These are phyloP conservation scores for Leucocoprinus birnbaumii DNA, from an alignment of 768 basidiomycete species.

Conservation along the genomic window DNA sequence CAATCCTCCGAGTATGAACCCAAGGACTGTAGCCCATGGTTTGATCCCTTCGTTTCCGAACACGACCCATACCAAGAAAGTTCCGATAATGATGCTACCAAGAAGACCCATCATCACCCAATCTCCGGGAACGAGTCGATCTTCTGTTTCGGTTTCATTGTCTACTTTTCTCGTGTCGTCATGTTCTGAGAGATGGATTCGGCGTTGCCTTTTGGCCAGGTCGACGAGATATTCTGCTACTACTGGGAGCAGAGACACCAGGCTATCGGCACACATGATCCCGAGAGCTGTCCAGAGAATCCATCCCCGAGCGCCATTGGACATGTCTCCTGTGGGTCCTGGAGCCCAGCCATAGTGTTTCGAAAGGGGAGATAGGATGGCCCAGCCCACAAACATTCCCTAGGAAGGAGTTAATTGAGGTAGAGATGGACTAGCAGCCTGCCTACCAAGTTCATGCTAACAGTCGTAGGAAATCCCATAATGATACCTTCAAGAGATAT, in stretches of 20 bases:
- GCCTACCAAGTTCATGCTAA: constrained; percentile 87
- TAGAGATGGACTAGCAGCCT: not conserved
- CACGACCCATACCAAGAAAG: constrained; percentile 79
- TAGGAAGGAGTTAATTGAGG: constrained; percentile 22
- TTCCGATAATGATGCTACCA: constrained; percentile 64
- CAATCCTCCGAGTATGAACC: constrained; percentile 78
- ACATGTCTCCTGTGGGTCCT: constrained; percentile 85
- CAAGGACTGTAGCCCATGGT: constrained; percentile 91
- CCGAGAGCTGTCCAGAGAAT: constrained; percentile 96
- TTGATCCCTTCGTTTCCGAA: constrained; percentile 92
- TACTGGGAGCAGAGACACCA: constrained; percentile 84
- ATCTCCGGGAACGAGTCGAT: constrained; percentile 73
- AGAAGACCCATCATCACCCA: constrained; percentile 78
- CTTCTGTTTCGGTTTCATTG: constrained; percentile 72
- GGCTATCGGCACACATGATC: constrained; percentile 91
- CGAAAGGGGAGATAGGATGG: constrained; percentile 83
- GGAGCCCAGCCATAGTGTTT: constrained; percentile 89
- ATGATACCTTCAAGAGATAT: constrained; percentile 65
- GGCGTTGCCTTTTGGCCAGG: constrained; percentile 21
- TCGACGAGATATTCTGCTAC: constrained; percentile 47
- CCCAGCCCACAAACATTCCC: constrained; percentile 99
- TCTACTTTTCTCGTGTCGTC: constrained; percentile 32
- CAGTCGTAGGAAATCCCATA: constrained; percentile 94
- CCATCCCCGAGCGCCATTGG: constrained; percentile 89
- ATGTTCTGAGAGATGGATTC: constrained; percentile 22